phyloP scores from a whole-genome alignment of 257 asterid genomes.

The Euphrasia confusa region DNA sequence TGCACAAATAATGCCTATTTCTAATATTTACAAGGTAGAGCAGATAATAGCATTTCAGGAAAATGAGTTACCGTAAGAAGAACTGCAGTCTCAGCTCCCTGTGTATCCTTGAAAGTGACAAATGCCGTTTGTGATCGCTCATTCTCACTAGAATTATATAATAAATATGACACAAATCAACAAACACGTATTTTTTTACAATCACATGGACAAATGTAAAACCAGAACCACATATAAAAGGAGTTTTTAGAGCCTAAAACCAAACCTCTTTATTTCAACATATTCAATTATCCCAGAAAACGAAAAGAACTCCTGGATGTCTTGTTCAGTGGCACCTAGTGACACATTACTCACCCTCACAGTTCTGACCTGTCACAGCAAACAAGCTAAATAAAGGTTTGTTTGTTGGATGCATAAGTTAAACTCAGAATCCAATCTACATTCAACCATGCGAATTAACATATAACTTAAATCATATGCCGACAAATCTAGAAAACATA shows the following conservation, averaged over 20 bases:
- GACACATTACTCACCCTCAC: conserved; percentile 73
- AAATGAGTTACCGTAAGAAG: conserved; percentile 53
- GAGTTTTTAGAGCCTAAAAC: conserved; percentile 13
- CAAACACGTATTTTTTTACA: not conserved
- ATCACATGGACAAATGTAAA: conserved; percentile 16
- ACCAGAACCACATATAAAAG: conserved; percentile 6
- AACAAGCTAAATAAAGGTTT: not conserved
- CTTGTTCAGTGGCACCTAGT: conserved; percentile 50
- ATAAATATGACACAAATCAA: conserved; percentile 16
- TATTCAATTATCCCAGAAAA: conserved; percentile 63
- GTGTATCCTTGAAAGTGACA: conserved; percentile 58
- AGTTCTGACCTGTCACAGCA: conserved; percentile 41
- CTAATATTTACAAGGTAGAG: not conserved
- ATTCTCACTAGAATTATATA: conserved; percentile 37
- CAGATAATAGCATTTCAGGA: conserved; percentile 6
- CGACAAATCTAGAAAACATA: conserved; percentile 2
- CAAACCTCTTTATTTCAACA: conserved; percentile 56
- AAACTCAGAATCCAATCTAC: conserved; percentile 2
- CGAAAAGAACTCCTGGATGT: conserved; percentile 70
- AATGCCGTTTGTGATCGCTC: conserved; percentile 57
- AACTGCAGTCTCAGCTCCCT: conserved; percentile 64
- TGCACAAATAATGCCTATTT: not conserved
- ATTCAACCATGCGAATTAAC: not conserved
- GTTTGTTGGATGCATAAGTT: conserved; percentile 7
- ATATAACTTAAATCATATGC: not conserved